Evolutionary conservation across 768 basidiomycete species (phyloP), one percentile per base, ranked within the genome.

Genomic region (Pleurotus eryngii): DNA sequence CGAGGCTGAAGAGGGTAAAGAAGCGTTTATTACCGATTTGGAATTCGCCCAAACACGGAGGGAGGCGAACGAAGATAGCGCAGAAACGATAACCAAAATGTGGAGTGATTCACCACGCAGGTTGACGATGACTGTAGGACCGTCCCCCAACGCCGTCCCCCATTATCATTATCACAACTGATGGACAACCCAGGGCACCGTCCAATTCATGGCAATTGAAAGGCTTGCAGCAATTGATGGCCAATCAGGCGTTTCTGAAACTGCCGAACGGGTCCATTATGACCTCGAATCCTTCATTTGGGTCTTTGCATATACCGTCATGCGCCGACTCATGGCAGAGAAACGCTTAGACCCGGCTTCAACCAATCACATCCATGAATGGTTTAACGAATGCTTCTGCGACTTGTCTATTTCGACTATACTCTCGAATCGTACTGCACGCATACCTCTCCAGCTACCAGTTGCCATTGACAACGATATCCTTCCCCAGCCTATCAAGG

Each of bases 271-370:
- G 5, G 48, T 56, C 15, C 55, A 58, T 55, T 38, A 58, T 43
- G 50, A 51, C 37, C 27, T 58, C 14, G 57, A 58, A 37, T 51
- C 57, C 38, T 54, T 58, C 39, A 27, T 55, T 17, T 58, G 57
- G 57, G 57, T 58, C 20, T 18, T 53, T 14, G 38, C 38, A 2
- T 58, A 58, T 40, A 17, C 57, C 12, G 39, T 55, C 14, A 26
- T 26, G 7, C 49, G 49, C 6, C 49, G 49, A 40, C 53, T 37
- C n/a, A 45, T 45, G 30, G 30, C 30, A 9, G 9, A 35, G 30
- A 11, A 11, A 35, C 9, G 30, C 30, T 9, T 35, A 3, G 30
- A 35, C 11, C 11, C 30, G 7, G 30, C 11, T 35, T 35, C 30
- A 35, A 9, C 30, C 11, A 9, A 11, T 3, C 11, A 4, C 30